Base-by-base conservation (phyloP, 2,329 filamentous ascomycete genomes). In the Aspergillus fischeri region DNA sequence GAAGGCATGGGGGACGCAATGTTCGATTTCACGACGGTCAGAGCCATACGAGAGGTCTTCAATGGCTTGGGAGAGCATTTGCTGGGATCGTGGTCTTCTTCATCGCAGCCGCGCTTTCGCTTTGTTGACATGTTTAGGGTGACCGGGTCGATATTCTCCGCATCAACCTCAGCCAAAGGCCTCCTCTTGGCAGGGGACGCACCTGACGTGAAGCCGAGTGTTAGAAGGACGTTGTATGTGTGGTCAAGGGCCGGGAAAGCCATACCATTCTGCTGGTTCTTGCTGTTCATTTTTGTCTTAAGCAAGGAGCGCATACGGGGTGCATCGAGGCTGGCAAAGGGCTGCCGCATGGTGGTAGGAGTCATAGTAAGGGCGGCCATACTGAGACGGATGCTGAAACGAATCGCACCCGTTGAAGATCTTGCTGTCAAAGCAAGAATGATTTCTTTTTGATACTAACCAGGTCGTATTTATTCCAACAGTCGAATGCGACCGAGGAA, bases 91-190 rank as follows among this genome's bases (percentile, higher is more conserved):
- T 70, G 67, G 53, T 73, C 72, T 20, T 67, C 61, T 3, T 72
- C 69, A 9, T 71, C 68, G 21, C 64, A 55, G 35, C 63, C 59
- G 55, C 75, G 72, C 64, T 76, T 77, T 44, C 75, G 73, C 64
- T 80, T 80, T 49, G 75, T 74, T 4, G 83, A 77, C 35, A 79
- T 80, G 60, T 75, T 78, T 66, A 79, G 75, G 55, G 76, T 69
- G 35, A 71, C 70, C 7, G 84, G 85, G 58, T 86, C 83, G 57
- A 84, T 74, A 65, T 87, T 87, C 70, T 87, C 84, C 51, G 78
- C 70, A 66, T 86, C 83, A 2, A 63, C 61, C 45, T 70, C 66
- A n/a, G 50, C 48, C 45, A 65, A 52, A 20, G 60, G 53, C 17
- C 57, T 57, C 45, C 57, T 57, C 51, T 67, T 67, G 51, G 53